Evolutionary conservation across 257 asterid genomes (phyloP), one percentile per base, ranked within the genome.

Genomic region (Hygrophila difformis): DNA sequence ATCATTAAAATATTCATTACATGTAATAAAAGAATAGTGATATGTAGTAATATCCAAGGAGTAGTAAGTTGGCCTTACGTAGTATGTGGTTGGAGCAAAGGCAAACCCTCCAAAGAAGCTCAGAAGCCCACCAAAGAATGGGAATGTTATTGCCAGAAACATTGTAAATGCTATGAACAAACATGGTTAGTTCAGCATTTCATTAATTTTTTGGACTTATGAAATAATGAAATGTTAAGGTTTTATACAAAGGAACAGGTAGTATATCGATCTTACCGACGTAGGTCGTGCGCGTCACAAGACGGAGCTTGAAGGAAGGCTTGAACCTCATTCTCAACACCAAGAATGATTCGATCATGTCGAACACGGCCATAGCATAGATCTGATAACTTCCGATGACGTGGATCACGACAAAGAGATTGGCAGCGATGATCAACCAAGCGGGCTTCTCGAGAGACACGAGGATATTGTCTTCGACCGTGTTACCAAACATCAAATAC

Each of bases 311-410:
- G 53, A 64, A 60, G 12, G 22, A 49, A 11, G 73, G 68, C 53
- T 14, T 61, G 63, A 69, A 69, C 23, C 8, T 51, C 5, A 63
- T 28, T 31, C 65, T 62, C 71, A 53, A 69, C 4, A 73, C 73
- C 0, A 73, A 66, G 28, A 60, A 8, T 0, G 71, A 52, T 49
- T 73, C 81, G 18, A 73, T 20, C 79, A 73, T 73, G 68, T 65
- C 77, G 13, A 61, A 73, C 12, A 73, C 71, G 0, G 76, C 71
- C 63, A 73, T 69, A 1, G 75, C 79, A 59, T 59, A 71, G 12
- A 71, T 15, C 72, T 71, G 78, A 59, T 70, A 70, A 45, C 64
- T 54, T 8, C 77, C 77, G 2, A 65, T 57, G 31, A 70, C 60
- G 53, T 70, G 77, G 29, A 69, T 10, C 8, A 65, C 60, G 0